phyloP scores from a whole-genome alignment of 345 rosid species.

The Brassica carinata region DNA sequence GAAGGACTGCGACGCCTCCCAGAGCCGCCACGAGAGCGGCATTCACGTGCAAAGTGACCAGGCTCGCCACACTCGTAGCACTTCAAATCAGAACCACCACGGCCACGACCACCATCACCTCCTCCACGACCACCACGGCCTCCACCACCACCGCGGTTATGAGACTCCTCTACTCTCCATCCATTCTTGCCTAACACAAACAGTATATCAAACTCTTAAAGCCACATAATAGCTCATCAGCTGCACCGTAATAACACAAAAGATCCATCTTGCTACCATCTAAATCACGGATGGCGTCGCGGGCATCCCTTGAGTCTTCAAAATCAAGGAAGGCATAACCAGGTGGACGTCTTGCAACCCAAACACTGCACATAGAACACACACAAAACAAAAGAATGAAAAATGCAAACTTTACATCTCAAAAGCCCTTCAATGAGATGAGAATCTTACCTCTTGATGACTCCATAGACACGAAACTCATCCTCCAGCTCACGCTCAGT shows the following conservation, averaged over 20 bases:
- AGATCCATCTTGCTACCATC: conserved; percentile 51
- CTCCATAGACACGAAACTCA: conserved; percentile 70
- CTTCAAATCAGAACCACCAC: conserved; percentile 88
- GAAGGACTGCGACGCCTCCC: conserved; percentile 56
- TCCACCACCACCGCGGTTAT: conserved; percentile 67
- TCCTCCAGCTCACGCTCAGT: conserved; percentile 79
- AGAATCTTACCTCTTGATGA: conserved; percentile 55
- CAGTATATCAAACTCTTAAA: not conserved
- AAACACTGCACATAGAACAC: conserved; percentile 55
- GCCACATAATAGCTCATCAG: not conserved
- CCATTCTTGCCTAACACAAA: conserved; percentile 70
- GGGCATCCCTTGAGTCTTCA: conserved; percentile 78
- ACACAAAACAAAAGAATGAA: not conserved
- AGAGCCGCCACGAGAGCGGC: conserved; percentile 69
- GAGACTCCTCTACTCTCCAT: conserved; percentile 92
- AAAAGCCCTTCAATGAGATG: not conserved
- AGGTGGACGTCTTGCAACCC: conserved; percentile 94
- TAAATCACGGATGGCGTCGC: conserved; percentile 78
- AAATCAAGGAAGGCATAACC: conserved; percentile 89
- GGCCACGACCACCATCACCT: conserved; percentile 64
- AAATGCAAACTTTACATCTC: not conserved
- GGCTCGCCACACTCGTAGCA: conserved; percentile 95
- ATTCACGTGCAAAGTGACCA: conserved; percentile 95
- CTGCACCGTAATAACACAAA: not conserved
- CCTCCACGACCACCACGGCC: conserved; percentile 53